phyloP scores from a whole-genome alignment of 2,329 filamentous ascomycete species.

The Corniculantispora saksenae region DNA sequence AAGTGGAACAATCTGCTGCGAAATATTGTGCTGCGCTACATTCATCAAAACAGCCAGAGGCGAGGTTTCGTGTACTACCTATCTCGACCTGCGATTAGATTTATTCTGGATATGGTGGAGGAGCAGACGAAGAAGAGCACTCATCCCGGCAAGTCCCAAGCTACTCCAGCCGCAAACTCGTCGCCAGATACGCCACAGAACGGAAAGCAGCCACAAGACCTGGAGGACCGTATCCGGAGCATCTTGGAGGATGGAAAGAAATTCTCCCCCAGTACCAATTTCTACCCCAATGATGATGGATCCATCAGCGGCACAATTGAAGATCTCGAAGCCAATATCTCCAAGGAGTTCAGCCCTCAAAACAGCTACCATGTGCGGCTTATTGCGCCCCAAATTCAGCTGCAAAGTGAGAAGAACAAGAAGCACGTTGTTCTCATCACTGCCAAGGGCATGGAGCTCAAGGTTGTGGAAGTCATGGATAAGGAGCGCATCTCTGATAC shows the following conservation, averaged over 20 bases:
- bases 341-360: slow-evolving; percentile 83
- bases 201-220: slow-evolving; percentile 61
- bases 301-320: slow-evolving; percentile 50
- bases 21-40: slow-evolving; percentile 95
- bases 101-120: slow-evolving; percentile 95
- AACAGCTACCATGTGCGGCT: slow-evolving; percentile 94
- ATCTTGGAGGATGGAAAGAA: slow-evolving; percentile 81
- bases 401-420: slow-evolving; percentile 97
- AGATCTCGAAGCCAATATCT: slow-evolving; percentile 73
- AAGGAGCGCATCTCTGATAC: slow-evolving; percentile 89
- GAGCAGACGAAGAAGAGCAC: slow-evolving; percentile 75
- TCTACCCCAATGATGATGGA: slow-evolving; percentile 35
- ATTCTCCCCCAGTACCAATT: slow-evolving; percentile 57
- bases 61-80: slow-evolving; percentile 98
- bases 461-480: slow-evolving; percentile 97
- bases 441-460: slow-evolving; percentile 96
- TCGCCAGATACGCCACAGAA: slow-evolving; percentile 43
- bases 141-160: slow-evolving; percentile 32
- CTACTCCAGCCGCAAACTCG: slow-evolving; percentile 31
- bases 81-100: slow-evolving; percentile 92
- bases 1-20: slow-evolving; percentile 98
- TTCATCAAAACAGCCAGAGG: slow-evolving; percentile 93
- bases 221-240: slow-evolving; percentile 84
- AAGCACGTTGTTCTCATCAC: slow-evolving; percentile 97
- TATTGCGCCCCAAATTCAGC: slow-evolving; percentile 95